phyloP scores from a whole-genome alignment of 2,329 filamentous ascomycete genomes.

The Curvularia sp. region DNA sequence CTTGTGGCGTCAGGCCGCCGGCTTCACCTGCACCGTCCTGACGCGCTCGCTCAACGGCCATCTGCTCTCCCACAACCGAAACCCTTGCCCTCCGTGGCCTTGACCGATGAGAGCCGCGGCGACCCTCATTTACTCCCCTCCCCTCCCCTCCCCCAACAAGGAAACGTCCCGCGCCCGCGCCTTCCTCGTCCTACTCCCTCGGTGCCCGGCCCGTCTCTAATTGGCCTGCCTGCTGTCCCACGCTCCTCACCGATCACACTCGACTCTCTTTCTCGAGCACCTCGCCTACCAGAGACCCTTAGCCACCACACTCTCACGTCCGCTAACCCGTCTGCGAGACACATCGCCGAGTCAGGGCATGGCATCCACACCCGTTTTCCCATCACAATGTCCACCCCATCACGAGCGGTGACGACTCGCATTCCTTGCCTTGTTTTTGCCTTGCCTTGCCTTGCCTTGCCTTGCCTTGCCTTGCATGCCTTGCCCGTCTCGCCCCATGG shows the following conservation, averaged over 20 bases:
- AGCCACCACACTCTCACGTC: constrained; percentile 3
- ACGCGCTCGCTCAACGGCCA: constrained; percentile 17
- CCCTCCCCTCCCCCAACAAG: constrained; percentile 8
- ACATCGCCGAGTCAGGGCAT: constrained; percentile 4
- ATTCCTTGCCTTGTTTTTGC: constrained; percentile 2
- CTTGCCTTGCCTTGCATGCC: not conserved
- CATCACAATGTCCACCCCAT: constrained; percentile 6
- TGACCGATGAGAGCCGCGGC: constrained; percentile 13
- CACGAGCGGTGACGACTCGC: constrained; percentile 1
- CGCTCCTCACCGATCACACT: constrained; percentile 12
- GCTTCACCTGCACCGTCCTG: constrained; percentile 16
- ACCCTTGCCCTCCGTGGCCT: constrained; percentile 10
- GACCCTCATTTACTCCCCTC: constrained; percentile 7
- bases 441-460: not conserved
- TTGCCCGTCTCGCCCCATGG: constrained; percentile 1
- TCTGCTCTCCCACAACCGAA: constrained; percentile 11
- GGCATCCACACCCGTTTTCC: not conserved
- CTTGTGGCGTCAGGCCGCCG: constrained; percentile 12
- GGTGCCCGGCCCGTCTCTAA: constrained; percentile 9
- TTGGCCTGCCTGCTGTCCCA: constrained; percentile 6
- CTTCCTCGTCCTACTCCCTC: constrained; percentile 6
- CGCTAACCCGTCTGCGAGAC: constrained; percentile 12
- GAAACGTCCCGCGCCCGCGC: constrained; percentile 12
- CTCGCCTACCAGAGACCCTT: constrained; percentile 13
- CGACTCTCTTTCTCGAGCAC: not conserved